Conservation (phyloP, 768 basidiomycete genomes). For the Tylopilus felleus region DNA sequence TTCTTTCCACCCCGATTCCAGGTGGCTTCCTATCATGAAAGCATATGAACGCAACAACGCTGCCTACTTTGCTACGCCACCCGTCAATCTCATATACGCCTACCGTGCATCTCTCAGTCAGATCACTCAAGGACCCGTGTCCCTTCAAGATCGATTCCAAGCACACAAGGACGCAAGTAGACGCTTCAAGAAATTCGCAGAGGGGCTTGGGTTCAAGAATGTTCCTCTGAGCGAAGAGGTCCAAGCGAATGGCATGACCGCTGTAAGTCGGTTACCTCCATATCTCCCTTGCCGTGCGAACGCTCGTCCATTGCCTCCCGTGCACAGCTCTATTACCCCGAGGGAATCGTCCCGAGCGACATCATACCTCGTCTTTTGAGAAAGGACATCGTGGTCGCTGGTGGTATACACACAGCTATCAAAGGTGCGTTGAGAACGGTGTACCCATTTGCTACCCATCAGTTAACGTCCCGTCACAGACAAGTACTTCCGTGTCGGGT, state of each 20-base stretch:
- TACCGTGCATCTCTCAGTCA: conserved; percentile 75
- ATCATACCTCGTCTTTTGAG: conserved; percentile 71
- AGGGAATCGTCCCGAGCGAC: conserved; percentile 72
- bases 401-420: conserved; percentile 79
- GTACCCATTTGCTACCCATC: neutral
- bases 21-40: conserved; percentile 93
- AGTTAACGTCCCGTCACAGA: conserved; percentile 39
- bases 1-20: conserved; percentile 23
- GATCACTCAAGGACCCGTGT: conserved; percentile 60
- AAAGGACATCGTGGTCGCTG: conserved; percentile 78
- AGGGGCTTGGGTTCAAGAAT: conserved; percentile 67
- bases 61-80: conserved; percentile 94
- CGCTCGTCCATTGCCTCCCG: neutral
- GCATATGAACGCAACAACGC: conserved; percentile 80
- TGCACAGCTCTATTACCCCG: conserved; percentile 74
- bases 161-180: conserved; percentile 67
- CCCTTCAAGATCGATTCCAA: conserved; percentile 75
- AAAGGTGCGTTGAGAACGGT: conserved; percentile 51
- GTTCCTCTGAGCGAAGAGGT: conserved; percentile 59
- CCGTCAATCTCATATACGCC: conserved; percentile 92
- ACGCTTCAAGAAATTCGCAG: conserved; percentile 65
- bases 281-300: too few relatives aligned
- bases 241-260: conserved; percentile 94
- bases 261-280: conserved; percentile 42
- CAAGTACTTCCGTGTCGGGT: conserved; percentile 91